Conservation (phyloP, 2,329 filamentous ascomycete species). For the Conoideocrella luteorostrata region DNA sequence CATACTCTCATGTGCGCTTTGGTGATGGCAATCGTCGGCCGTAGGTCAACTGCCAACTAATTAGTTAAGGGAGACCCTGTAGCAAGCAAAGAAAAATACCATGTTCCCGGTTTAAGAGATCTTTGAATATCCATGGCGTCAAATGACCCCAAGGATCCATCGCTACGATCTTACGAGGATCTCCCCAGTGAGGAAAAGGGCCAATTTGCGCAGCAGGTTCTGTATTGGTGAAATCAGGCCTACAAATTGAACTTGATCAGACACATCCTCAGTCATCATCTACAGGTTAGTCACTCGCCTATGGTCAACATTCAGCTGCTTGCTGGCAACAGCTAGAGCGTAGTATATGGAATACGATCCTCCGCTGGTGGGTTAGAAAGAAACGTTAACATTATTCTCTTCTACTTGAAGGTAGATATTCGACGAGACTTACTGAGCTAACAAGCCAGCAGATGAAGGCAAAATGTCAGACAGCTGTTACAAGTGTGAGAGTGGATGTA, state of each 20-base stretch:
- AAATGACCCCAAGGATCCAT: slow-evolving; percentile 95
- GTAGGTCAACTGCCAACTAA: slow-evolving; percentile 60
- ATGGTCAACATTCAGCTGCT: slow-evolving; percentile 78
- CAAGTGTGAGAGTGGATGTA: neutral
- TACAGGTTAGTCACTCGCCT: slow-evolving; percentile 32
- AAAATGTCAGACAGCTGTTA: too few relatives aligned
- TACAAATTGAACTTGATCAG: slow-evolving; percentile 14
- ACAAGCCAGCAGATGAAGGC: too few relatives aligned
- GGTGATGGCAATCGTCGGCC: slow-evolving; percentile 86
- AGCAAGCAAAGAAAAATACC: slow-evolving; percentile 30
- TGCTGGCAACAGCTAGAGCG: slow-evolving; percentile 84
- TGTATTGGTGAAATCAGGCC: slow-evolving; percentile 64
- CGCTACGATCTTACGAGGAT: slow-evolving; percentile 89
- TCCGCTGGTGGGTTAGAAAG: slow-evolving; percentile 38
- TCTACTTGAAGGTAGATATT: neutral
- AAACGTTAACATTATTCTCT: slow-evolving; percentile 2
- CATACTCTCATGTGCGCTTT: slow-evolving; percentile 80
- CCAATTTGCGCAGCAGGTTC: slow-evolving; percentile 87
- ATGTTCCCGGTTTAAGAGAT: slow-evolving; percentile 70
- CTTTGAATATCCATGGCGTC: slow-evolving; percentile 74
- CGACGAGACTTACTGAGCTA: slow-evolving; percentile 29
- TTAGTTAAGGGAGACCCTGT: slow-evolving; percentile 8
- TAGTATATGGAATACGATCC: slow-evolving; percentile 97
- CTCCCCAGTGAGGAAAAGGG: slow-evolving; percentile 82
- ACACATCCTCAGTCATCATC: slow-evolving; percentile 9